These are phyloP conservation scores for Penicillium maclennaniae DNA, from an alignment of 495 filamentous ascomycete species.

Conservation along the genomic window DNA sequence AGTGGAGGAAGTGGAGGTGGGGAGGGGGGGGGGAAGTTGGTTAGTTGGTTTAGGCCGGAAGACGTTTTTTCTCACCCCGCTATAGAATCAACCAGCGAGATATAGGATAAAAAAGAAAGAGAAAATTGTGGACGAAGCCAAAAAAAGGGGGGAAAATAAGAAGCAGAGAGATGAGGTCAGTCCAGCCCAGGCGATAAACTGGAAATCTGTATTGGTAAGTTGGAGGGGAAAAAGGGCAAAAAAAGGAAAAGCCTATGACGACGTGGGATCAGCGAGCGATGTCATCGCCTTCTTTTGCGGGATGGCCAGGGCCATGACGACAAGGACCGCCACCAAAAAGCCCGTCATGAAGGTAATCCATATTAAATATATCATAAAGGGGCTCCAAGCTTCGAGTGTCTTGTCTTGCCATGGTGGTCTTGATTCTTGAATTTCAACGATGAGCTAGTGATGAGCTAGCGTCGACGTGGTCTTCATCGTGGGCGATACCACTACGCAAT, in stretches of 20 bases:
- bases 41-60: not conserved
- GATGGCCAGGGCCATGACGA: conserved; percentile 6
- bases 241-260: conserved; percentile 24
- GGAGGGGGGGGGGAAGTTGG: not conserved
- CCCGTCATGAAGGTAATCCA: conserved; percentile 1
- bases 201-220: not conserved
- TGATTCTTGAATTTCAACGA: not conserved
- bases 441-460: not conserved
- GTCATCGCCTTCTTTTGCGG: conserved; percentile 18
- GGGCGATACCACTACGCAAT: not conserved
- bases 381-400: not conserved
- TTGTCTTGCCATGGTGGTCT: not conserved
- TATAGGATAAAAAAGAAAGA: not conserved
- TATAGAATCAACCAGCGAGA: not conserved
- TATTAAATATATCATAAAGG: not conserved
- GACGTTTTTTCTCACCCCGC: not conserved
- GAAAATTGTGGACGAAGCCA: not conserved
- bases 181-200: not conserved
- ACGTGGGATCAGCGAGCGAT: conserved; percentile 21
- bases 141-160: not conserved
- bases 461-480: not conserved
- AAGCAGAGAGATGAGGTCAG: conserved; percentile 4
- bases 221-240: conserved; percentile 3
- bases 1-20: too few relatives aligned
- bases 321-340: conserved; percentile 16